Percentiles rank a stretch among this genome's conserved stretches.
These are phyloP conservation scores for Botryobasidium botryosum DNA, from an alignment of 768 basidiomycete genomes.

Conservation along the genomic window DNA sequence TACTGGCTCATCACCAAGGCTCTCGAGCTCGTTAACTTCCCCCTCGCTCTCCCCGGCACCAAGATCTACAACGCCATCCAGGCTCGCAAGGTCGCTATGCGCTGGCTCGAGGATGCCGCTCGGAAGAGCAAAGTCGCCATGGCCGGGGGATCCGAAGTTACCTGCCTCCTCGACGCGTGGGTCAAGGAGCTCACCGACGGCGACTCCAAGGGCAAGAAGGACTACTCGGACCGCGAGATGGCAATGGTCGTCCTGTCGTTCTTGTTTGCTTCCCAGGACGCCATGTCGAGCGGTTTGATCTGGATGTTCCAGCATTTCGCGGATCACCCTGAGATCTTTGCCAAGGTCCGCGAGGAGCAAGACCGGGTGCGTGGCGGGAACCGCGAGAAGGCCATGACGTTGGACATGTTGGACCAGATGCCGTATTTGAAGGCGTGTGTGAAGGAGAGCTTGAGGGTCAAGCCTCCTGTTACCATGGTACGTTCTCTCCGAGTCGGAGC, in stretches of 20 bases:
- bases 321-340: constrained; percentile 76
- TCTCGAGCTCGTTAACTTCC: constrained; percentile 98
- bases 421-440: constrained; percentile 82
- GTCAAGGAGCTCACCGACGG: constrained; percentile 39
- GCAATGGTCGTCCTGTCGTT: constrained; percentile 94
- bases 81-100: constrained; percentile 71
- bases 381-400: constrained; percentile 53
- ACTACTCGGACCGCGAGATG: constrained; percentile 90
- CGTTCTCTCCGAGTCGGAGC: constrained; percentile 12
- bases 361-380: constrained; percentile 66
- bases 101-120: constrained; percentile 66
- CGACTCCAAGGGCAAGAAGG: constrained; percentile 49
- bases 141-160: constrained; percentile 59
- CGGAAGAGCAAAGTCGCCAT: constrained; percentile 64
- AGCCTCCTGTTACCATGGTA: constrained; percentile 95
- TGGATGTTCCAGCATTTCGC: constrained; percentile 94
- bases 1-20: constrained; percentile 95
- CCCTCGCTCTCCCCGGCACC: constrained; percentile 84
- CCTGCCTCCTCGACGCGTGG: constrained; percentile 92
- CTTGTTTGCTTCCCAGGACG: constrained; percentile 92
- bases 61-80: constrained; percentile 90
- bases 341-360: constrained; percentile 85
- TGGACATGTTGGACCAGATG: constrained; percentile 88
- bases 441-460: constrained; percentile 81
- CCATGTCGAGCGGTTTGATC: constrained; percentile 93